A percentile compares a stretch with the other conserved stretches of the same genome.
phyloP scores from a whole-genome alignment of 106 monocot genomes.

The Dactylorhiza incarnata region DNA sequence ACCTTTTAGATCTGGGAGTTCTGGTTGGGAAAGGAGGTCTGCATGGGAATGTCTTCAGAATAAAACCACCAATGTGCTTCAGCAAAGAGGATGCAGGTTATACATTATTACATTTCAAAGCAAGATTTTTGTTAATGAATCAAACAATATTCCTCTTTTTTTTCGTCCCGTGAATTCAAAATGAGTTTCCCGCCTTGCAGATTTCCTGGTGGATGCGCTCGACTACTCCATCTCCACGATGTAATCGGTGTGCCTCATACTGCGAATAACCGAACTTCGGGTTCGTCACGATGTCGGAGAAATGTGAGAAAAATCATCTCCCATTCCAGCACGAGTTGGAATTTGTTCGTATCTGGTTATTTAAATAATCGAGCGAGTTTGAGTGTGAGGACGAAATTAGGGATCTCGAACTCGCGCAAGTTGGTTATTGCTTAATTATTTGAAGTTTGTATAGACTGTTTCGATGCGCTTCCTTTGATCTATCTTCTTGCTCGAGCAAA shows the following conservation, averaged over 20 bases:
- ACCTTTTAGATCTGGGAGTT: constrained; percentile 69
- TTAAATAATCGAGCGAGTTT: neutral
- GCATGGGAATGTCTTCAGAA: constrained; percentile 94
- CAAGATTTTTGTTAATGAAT: neutral
- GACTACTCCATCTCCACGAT: constrained; percentile 77
- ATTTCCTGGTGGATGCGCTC: constrained; percentile 75
- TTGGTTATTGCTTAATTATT: too few relatives aligned
- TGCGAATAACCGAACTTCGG: neutral
- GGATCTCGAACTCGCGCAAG: neutral
- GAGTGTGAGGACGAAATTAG: neutral
- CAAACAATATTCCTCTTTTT: neutral
- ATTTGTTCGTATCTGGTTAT: neutral
- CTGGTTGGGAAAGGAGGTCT: constrained; percentile 94
- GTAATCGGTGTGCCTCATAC: constrained; percentile 14
- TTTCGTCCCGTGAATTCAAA: neutral
- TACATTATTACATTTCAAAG: neutral
- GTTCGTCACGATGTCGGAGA: neutral
- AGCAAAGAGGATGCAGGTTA: constrained; percentile 92
- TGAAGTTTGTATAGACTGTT: too few relatives aligned
- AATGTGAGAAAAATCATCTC: neutral
- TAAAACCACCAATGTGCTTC: constrained; percentile 99
- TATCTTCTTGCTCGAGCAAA: too few relatives aligned
- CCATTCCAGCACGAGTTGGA: neutral
- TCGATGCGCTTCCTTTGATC: too few relatives aligned
- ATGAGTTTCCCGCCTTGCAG: constrained; percentile 24